Evolutionary conservation across 371 early-diverging fungal genomes (phyloP), one percentile per base, ranked within the genome.

Genomic region (Chytridiales sp.): DNA sequence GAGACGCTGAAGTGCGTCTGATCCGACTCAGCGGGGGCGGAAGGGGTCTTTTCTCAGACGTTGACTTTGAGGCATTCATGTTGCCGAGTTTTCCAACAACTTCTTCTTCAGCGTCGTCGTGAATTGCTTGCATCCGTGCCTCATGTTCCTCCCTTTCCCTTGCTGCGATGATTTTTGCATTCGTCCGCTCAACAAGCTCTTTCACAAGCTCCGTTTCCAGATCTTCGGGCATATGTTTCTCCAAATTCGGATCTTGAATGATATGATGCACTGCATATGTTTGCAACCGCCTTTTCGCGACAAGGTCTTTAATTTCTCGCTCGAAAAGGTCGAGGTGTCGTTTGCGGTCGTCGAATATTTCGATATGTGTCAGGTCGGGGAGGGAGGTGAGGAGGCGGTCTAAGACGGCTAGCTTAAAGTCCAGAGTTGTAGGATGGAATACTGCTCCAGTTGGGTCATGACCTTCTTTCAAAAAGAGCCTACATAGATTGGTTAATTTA

Each of bases 381-480:
- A 73, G 67, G 2, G 63, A n/a, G 3, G 5, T n/a, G n/a, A 78
- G 59, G 27, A 78, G 46, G 15, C 35, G 27, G 19, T 56, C n/a
- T 22, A 76, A 43, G 29, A 78, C 76, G 44, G 64, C 70, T n/a
- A 71, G 59, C 59, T 78, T 78, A 54, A 69, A 78, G 53, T 76
- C 73, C 34, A 78, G 61, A 22, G 79, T 76, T 2, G 73, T 70
- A 3, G 68, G 41, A 59, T 59, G 51, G 22, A 50, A 40, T 8
- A 40, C 21, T 6, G 57, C 35, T 5, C 27, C n/a, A 1, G 24
- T 19, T 9, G 61, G 41, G 60, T 73, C 67, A 19, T 59, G 38
- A 31, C 62, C 66, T 47, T 76, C 73, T 17, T 68, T 59, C 41
- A 73, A 61, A 34, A 74, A 67, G 59, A 67, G 60, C 0, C 69